Evolutionary conservation across 192 early-diverging fungal genomes (phyloP).

Genomic region (Powellomyces hirtus): DNA sequence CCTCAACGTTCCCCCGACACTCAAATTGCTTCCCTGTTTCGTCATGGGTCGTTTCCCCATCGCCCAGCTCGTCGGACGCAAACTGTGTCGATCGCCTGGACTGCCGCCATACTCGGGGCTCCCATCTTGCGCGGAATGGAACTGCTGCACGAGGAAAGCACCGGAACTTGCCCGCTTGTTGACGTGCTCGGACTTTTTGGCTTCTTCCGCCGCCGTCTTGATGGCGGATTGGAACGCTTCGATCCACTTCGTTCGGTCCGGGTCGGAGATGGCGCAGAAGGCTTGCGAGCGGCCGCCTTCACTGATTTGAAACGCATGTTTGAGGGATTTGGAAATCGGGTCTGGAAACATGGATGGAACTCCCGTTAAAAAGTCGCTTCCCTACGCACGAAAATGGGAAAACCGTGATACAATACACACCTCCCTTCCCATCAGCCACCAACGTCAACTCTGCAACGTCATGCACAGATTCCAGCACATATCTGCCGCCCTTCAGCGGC

Average conservation of each 20-base stretch:
- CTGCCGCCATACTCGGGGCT: not conserved
- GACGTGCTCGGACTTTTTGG: slow-evolving; percentile 1
- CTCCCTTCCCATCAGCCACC: slow-evolving; percentile 28
- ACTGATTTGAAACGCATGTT: slow-evolving; percentile 25
- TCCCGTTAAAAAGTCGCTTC: not conserved
- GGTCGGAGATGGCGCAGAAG: slow-evolving; percentile 14
- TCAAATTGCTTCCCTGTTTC: slow-evolving; percentile 4
- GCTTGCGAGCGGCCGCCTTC: not conserved
- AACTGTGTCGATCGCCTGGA: not conserved
- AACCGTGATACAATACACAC: not conserved
- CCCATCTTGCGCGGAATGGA: slow-evolving; percentile 2
- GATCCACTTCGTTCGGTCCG: slow-evolving; percentile 30
- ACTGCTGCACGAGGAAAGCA: slow-evolving; percentile 19
- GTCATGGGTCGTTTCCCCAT: slow-evolving; percentile 13
- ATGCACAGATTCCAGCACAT: slow-evolving; percentile 36
- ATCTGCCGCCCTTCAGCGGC: slow-evolving; percentile 29
- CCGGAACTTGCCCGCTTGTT: slow-evolving; percentile 18
- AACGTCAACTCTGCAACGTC: slow-evolving; percentile 33
- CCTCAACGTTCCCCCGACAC: slow-evolving; percentile 17
- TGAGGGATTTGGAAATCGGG: slow-evolving; percentile 26
- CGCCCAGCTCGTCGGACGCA: slow-evolving; percentile 16
- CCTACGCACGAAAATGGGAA: not conserved
- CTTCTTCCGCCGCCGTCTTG: slow-evolving; percentile 9
- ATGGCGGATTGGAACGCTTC: slow-evolving; percentile 35
- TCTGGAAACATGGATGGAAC: slow-evolving; percentile 13